A percentile compares a stretch with the other conserved stretches of the same genome.
Evolutionary conservation across 306 rosid genomes (phyloP).

Genomic region (Amphicarpaea edgeworthii): DNA sequence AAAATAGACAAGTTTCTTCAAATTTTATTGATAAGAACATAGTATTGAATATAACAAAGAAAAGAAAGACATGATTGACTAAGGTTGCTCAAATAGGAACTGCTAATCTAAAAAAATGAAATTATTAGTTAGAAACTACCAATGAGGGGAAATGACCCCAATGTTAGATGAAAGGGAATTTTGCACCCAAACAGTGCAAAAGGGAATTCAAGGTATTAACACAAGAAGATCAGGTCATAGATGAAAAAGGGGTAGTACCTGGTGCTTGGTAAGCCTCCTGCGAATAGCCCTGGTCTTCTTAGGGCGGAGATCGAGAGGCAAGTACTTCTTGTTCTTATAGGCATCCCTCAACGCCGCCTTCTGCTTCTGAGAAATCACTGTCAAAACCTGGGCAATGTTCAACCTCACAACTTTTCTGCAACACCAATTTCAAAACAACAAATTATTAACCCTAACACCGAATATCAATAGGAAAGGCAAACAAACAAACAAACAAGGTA

Average conservation of each 20-base stretch:
- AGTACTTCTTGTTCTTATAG: conserved; percentile 81
- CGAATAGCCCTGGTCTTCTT: conserved; percentile 98
- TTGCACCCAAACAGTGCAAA: not conserved
- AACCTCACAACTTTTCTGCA: conserved; percentile 95
- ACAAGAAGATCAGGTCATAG: too few species aligned
- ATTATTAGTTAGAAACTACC: not conserved
- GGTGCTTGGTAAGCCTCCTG: conserved; percentile 93
- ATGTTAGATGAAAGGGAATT: too few species aligned
- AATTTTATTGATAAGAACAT: too few species aligned
- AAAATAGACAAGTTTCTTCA: too few species aligned
- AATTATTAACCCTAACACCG: conserved; percentile 19
- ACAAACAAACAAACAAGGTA: not conserved
- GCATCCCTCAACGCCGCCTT: conserved; percentile 89
- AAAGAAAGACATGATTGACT: too few species aligned
- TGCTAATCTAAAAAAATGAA: not conserved
- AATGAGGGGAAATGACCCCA: not conserved
- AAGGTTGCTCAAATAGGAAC: not conserved
- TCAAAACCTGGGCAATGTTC: conserved; percentile 94
- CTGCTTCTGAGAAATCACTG: conserved; percentile 96
- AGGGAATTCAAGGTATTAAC: not conserved
- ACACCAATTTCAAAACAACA: not conserved
- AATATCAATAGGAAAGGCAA: not conserved
- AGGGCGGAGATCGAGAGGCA: conserved; percentile 99
- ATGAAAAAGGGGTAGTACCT: conserved; percentile 54
- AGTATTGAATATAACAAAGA: too few species aligned